Evolutionary conservation across 805 yeast species (phyloP).

Genomic region (Candida yuanshanica): DNA sequence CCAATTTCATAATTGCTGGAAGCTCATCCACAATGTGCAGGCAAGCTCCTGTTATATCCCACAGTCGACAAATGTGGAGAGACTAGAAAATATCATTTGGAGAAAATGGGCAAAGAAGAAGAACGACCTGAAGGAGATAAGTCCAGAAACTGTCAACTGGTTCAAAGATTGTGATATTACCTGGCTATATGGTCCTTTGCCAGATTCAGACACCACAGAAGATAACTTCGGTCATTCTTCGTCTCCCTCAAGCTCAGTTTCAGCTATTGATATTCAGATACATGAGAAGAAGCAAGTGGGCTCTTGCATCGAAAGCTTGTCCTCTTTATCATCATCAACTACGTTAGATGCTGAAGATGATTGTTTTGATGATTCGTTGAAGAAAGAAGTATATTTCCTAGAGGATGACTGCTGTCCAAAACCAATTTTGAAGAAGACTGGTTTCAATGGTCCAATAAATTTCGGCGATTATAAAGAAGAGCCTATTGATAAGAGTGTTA

Average conservation of each 20-base stretch:
- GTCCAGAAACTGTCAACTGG: slow-evolving; percentile 90
- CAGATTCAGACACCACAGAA: slow-evolving; percentile 7
- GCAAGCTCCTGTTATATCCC: slow-evolving; percentile 26
- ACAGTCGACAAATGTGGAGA: slow-evolving; percentile 29
- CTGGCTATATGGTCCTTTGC: slow-evolving; percentile 87
- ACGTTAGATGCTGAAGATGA: slow-evolving; percentile 4
- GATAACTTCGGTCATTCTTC: slow-evolving; percentile 9
- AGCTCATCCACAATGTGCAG: slow-evolving; percentile 29
- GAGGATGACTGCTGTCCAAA: slow-evolving; percentile 8
- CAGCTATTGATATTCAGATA: background rate
- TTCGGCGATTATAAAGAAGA: slow-evolving; percentile 2
- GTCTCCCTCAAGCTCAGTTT: background rate
- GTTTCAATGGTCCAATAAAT: slow-evolving; percentile 7
- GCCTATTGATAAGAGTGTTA: slow-evolving; percentile 17
- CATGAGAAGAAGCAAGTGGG: too few species aligned
- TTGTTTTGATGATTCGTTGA: slow-evolving; percentile 3
- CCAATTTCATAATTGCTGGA: slow-evolving; percentile 38
- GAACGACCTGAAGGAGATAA: slow-evolving; percentile 49
- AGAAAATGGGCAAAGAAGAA: slow-evolving; percentile 90
- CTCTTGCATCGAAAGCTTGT: slow-evolving; percentile 8
- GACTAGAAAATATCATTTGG: slow-evolving; percentile 86
- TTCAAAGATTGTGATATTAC: slow-evolving; percentile 90
- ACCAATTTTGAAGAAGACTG: slow-evolving; percentile 17
- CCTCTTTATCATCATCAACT: slow-evolving; percentile 6
- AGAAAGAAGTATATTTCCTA: slow-evolving; percentile 3